These are phyloP conservation scores for Syncephalastrum sp. DNA, from an alignment of 371 early-diverging fungal species.

Conservation along the genomic window DNA sequence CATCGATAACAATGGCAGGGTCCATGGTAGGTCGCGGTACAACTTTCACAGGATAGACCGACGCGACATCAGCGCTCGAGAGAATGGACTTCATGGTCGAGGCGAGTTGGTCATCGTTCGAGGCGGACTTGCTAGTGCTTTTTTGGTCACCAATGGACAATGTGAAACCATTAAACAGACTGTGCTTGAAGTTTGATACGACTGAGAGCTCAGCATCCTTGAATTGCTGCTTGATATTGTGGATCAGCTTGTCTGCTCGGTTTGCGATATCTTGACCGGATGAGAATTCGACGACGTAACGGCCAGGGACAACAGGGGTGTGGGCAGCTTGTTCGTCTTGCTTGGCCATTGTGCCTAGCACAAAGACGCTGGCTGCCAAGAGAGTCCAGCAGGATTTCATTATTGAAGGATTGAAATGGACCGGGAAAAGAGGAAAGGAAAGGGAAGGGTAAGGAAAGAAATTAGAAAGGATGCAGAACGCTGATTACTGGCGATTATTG, in stretches of 20 bases:
- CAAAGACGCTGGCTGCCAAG: constrained; percentile 12
- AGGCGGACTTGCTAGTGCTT: not conserved
- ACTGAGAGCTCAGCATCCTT: constrained; percentile 25
- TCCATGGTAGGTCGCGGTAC: constrained; percentile 28
- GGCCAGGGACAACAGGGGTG: constrained; percentile 24
- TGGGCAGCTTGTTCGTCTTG: constrained; percentile 10
- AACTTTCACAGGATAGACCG: constrained; percentile 28
- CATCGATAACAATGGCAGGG: not conserved
- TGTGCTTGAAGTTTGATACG: constrained; percentile 26
- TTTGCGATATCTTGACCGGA: constrained; percentile 2
- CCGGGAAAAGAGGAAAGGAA: constrained; percentile 3
- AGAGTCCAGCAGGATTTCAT: constrained; percentile 8
- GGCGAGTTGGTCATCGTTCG: constrained; percentile 13
- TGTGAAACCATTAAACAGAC: constrained; percentile 35
- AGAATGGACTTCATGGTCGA: constrained; percentile 19
- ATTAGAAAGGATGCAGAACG: not conserved
- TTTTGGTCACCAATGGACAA: constrained; percentile 21
- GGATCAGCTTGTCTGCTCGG: constrained; percentile 14
- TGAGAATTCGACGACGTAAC: constrained; percentile 34
- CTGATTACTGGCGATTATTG: not conserved
- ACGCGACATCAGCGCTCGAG: constrained; percentile 20
- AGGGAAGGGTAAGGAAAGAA: not conserved
- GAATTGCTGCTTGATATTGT: constrained; percentile 22
- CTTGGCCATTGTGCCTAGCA: constrained; percentile 25
- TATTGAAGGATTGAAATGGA: constrained; percentile 4